These are phyloP conservation scores for Cardamine occulta DNA, from an alignment of 345 rosid species.

Conservation along the genomic window DNA sequence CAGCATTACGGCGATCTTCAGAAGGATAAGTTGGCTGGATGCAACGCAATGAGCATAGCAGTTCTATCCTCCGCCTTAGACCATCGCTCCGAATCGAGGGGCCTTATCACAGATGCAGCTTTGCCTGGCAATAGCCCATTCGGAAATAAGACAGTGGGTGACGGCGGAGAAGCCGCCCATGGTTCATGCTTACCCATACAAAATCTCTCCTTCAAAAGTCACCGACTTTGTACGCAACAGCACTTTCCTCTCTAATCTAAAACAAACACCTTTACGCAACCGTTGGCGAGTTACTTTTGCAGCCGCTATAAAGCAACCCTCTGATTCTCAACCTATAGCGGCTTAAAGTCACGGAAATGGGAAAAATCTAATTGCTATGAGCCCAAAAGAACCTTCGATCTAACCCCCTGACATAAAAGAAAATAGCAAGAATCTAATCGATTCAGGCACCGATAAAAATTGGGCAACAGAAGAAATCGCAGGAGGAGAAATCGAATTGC, in stretches of 20 bases:
- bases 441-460: conserved; percentile 3
- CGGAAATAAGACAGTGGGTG: conserved; percentile 63
- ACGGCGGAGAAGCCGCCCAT: conserved; percentile 71
- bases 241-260: conserved; percentile 11
- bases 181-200: conserved; percentile 91
- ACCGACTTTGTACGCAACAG: conserved; percentile 29
- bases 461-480: background rate
- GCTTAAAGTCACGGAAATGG: conserved; percentile 15
- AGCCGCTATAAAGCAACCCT: conserved; percentile 33
- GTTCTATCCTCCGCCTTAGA: conserved; percentile 84
- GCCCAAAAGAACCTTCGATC: conserved; percentile 20
- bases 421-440: conserved; percentile 23
- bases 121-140: conserved; percentile 83
- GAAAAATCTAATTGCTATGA: conserved; percentile 4
- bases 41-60: conserved; percentile 75
- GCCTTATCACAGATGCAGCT: conserved; percentile 65
- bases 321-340: background rate
- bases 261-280: conserved; percentile 20
- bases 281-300: conserved; percentile 19
- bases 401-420: background rate
- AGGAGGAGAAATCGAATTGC: conserved; percentile 15
- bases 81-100: conserved; percentile 75
- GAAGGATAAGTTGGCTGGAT: conserved; percentile 86
- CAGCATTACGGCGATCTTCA: conserved; percentile 81
- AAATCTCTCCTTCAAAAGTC: conserved; percentile 39